These are phyloP conservation scores for Isabelozyma gotoi DNA, from an alignment of 805 yeast genomes.

Conservation along the genomic window DNA sequence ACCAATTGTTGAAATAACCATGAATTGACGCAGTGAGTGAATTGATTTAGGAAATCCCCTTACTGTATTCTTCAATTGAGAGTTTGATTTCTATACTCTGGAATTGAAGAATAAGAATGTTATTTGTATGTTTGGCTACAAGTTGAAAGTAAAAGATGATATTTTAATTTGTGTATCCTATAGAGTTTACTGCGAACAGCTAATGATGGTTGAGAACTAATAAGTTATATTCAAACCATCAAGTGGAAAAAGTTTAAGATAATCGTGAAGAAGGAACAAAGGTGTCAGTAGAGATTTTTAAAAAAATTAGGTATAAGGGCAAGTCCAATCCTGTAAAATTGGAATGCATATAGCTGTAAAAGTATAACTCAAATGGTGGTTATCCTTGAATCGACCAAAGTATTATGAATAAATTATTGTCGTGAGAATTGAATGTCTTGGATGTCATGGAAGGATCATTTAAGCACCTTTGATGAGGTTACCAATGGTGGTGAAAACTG, in stretches of 20 bases:
- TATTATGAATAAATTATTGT: not conserved
- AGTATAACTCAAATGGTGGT: not conserved
- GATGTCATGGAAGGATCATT: not conserved
- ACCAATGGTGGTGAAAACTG: slow-evolving; percentile 17
- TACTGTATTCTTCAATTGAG: too few relatives aligned
- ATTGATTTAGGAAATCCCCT: too few relatives aligned
- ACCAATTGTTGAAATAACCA: too few relatives aligned
- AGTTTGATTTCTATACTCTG: too few relatives aligned
- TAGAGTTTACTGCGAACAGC: not conserved
- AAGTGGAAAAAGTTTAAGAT: not conserved
- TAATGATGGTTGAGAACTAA: not conserved
- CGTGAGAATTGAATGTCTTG: not conserved
- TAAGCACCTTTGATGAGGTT: not conserved
- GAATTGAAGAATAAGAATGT: too few relatives aligned
- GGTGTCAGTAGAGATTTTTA: not conserved
- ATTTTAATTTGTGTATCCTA: not conserved
- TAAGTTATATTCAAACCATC: not conserved
- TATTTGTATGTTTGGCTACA: too few relatives aligned
- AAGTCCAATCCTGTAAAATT: too few relatives aligned
- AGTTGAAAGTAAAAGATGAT: too few relatives aligned
- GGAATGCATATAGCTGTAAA: too few relatives aligned
- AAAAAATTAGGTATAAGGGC: not conserved
- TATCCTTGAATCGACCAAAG: not conserved
- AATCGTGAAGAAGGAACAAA: not conserved
- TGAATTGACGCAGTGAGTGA: too few relatives aligned